Evolutionary conservation across 805 yeast species (phyloP).

Genomic region (Saturnispora silvae): DNA sequence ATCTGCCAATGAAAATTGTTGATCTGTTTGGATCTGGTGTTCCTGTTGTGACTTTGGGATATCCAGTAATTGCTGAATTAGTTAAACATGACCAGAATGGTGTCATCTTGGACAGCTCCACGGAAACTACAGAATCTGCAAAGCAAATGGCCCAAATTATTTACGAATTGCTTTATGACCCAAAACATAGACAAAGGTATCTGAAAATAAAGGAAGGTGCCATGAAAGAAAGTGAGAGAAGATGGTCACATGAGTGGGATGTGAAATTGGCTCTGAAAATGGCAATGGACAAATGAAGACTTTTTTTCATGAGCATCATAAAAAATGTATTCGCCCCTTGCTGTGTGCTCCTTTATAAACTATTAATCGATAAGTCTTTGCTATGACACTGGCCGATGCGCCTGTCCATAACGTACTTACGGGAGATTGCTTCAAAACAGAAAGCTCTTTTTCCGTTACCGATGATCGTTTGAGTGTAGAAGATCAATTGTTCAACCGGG

Average conservation of each 20-base stretch:
- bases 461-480: slow-evolving; percentile 1
- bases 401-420: slow-evolving; percentile 21
- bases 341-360: not conserved
- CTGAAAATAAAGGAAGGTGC: slow-evolving; percentile 56
- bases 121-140: slow-evolving; percentile 22
- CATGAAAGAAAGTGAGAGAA: slow-evolving; percentile 45
- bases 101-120: slow-evolving; percentile 41
- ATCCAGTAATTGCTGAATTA: slow-evolving; percentile 69
- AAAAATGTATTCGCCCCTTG: not conserved
- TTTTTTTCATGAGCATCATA: not conserved
- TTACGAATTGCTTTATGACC: slow-evolving; percentile 25
- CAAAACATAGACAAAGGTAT: slow-evolving; percentile 18
- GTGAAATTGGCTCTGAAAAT: slow-evolving; percentile 29
- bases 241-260: slow-evolving; percentile 78
- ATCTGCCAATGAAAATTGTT: slow-evolving; percentile 93
- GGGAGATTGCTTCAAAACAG: slow-evolving; percentile 6
- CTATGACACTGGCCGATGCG: slow-evolving; percentile 14
- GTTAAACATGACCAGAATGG: slow-evolving; percentile 69
- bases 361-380: not conserved
- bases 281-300: too few relatives aligned
- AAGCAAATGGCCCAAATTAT: slow-evolving; percentile 35
- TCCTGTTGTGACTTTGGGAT: slow-evolving; percentile 74
- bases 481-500: slow-evolving; percentile 1
- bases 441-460: slow-evolving; percentile 14
- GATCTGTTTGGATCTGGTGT: slow-evolving; percentile 95